Evolutionary conservation across 2,329 filamentous ascomycete genomes (phyloP).

Genomic region (Sclerotinia borealis): DNA sequence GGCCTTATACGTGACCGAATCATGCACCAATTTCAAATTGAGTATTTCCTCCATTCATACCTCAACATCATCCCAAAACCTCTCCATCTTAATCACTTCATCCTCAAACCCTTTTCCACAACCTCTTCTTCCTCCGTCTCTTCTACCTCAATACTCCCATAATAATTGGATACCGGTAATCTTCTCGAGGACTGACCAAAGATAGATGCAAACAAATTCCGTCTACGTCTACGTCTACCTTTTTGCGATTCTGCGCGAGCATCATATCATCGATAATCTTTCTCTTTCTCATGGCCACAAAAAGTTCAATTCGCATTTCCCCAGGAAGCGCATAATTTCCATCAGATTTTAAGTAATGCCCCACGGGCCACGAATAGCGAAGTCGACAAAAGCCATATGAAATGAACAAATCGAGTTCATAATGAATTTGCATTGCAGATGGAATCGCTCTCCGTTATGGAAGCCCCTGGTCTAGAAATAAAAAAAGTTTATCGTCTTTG

Average conservation of each 20-base stretch:
- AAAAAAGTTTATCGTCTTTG: not conserved
- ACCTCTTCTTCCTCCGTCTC: not conserved
- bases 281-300: too few relatives aligned
- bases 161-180: not conserved
- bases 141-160: not conserved
- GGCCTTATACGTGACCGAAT: not conserved
- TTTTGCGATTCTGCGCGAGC: not conserved
- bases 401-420: too few relatives aligned
- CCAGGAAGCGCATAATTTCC: too few relatives aligned
- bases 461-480: conserved; percentile 11
- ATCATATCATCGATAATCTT: not conserved
- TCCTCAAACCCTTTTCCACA: too few relatives aligned
- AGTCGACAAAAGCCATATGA: too few relatives aligned
- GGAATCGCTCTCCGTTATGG: too few relatives aligned
- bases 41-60: not conserved
- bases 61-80: not conserved
- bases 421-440: too few relatives aligned
- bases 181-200: not conserved
- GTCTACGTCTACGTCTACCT: accelerated
- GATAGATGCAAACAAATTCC: not conserved
- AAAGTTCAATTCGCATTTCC: too few relatives aligned
- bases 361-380: too few relatives aligned
- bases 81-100: too few relatives aligned
- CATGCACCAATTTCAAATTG: not conserved
- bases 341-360: too few relatives aligned